Percentiles rank a stretch among this genome's conserved stretches.
phyloP scores from a whole-genome alignment of 1,139 yeast genomes.

The Yamadazyma spencermartinsiae region DNA sequence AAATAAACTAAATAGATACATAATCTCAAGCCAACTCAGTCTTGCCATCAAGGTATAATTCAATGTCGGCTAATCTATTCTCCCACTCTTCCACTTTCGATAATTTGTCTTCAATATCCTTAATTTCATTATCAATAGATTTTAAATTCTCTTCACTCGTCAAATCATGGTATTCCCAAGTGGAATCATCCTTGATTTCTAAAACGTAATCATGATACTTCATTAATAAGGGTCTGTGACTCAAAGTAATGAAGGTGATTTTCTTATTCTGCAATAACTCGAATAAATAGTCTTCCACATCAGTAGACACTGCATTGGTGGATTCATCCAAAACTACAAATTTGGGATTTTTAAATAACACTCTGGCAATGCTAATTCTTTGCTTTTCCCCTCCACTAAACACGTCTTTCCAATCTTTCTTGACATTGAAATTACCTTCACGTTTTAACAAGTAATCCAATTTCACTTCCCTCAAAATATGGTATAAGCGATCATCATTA shows the following conservation, averaged over 20 bases:
- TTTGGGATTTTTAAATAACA: conserved; percentile 76
- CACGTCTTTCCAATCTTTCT: conserved; percentile 86
- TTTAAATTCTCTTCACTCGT: conserved; percentile 61
- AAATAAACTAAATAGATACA: background rate
- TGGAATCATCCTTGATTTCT: conserved; percentile 53
- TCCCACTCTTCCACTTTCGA: conserved; percentile 55
- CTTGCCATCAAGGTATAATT: conserved; percentile 42
- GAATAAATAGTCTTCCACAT: conserved; percentile 86
- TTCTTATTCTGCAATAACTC: conserved; percentile 69
- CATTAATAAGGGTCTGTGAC: conserved; percentile 82
- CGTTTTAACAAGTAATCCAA: conserved; percentile 72
- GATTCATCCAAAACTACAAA: conserved; percentile 90
- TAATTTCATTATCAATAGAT: conserved; percentile 66
- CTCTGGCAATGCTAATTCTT: conserved; percentile 85
- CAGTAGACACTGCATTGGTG: conserved; percentile 89
- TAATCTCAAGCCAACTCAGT: conserved; percentile 6
- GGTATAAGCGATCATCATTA: conserved; percentile 68
- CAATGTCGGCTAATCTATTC: conserved; percentile 45
- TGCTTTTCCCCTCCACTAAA: conserved; percentile 96
- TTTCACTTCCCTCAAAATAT: conserved; percentile 72
- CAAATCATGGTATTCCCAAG: conserved; percentile 48
- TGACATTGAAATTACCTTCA: conserved; percentile 61
- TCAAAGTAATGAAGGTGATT: conserved; percentile 79
- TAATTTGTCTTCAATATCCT: conserved; percentile 56
- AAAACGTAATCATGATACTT: conserved; percentile 80